These are phyloP conservation scores for Venturiaceae sp. DNA, from an alignment of 2,329 filamentous ascomycete species.

Conservation along the genomic window DNA sequence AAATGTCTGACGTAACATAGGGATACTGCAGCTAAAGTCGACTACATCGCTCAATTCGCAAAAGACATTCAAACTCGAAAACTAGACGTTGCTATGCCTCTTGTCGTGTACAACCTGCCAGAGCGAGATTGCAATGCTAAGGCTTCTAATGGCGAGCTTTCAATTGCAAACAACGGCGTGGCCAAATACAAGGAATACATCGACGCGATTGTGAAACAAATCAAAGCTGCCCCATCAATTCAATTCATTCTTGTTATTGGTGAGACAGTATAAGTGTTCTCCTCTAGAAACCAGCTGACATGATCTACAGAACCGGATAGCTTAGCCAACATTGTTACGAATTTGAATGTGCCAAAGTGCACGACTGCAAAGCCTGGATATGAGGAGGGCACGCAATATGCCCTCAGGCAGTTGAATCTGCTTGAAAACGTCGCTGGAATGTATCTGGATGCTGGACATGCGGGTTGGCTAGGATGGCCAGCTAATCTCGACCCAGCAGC, in stretches of 20 bases:
- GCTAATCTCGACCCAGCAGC: conserved; percentile 47
- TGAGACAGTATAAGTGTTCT: conserved; percentile 17
- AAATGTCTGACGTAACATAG: conserved; percentile 13
- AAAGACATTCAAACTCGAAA: conserved; percentile 40
- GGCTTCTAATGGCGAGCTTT: conserved; percentile 53
- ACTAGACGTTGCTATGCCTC: conserved; percentile 38
- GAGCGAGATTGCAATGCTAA: conserved; percentile 54
- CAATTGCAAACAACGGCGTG: conserved; percentile 41
- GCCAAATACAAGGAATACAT: conserved; percentile 45
- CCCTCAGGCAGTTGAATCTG: conserved; percentile 42
- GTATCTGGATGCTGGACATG: conserved; percentile 56
- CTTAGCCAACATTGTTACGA: conserved; percentile 54
- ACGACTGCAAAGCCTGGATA: conserved; percentile 44
- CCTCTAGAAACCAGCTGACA: background rate
- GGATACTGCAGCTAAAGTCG: conserved; percentile 40
- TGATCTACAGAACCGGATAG: conserved; percentile 42
- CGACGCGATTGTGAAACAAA: conserved; percentile 41
- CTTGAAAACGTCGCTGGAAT: conserved; percentile 48
- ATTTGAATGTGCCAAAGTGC: conserved; percentile 45
- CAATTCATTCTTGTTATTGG: conserved; percentile 42
- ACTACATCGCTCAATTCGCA: conserved; percentile 37
- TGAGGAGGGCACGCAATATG: conserved; percentile 46
- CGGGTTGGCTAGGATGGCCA: conserved; percentile 55
- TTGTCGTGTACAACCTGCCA: conserved; percentile 55
- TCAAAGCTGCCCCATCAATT: conserved; percentile 44